A percentile compares a stretch with the other conserved stretches of the same genome.
Evolutionary conservation across 352 stramenopile species (phyloP).

Genomic region (Phytophthora pini): DNA sequence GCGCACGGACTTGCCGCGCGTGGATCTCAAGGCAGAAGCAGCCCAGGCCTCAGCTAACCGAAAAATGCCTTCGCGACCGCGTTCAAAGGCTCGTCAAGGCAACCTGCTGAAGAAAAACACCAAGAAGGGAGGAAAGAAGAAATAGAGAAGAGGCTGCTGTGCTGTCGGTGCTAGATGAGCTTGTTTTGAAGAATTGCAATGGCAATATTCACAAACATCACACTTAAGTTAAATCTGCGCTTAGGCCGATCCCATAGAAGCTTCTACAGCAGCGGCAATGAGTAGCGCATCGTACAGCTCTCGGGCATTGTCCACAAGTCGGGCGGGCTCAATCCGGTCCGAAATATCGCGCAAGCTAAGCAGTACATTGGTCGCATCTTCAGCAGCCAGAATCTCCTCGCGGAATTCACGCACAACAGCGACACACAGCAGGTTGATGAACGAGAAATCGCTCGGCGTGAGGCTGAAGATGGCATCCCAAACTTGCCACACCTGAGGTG

Average conservation of each 20-base stretch:
- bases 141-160: constrained; percentile 21
- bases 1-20: constrained; percentile 72
- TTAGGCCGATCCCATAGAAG: constrained; percentile 35
- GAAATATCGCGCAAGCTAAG: constrained; percentile 65
- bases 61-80: constrained; percentile 23
- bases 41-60: constrained; percentile 14
- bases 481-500: constrained; percentile 77
- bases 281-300: constrained; percentile 76
- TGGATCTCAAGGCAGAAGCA: constrained; percentile 58
- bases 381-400: constrained; percentile 62
- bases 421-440: constrained; percentile 83
- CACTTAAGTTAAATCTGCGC: constrained; percentile 20
- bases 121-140: constrained; percentile 41
- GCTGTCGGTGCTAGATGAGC: neutral
- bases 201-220: constrained; percentile 10
- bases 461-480: constrained; percentile 84
- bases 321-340: constrained; percentile 51
- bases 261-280: constrained; percentile 65
- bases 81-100: constrained; percentile 38
- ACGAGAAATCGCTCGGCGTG: constrained; percentile 73
- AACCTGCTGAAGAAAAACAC: constrained; percentile 47
- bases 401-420: constrained; percentile 71
- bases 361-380: constrained; percentile 68
- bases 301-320: constrained; percentile 61
- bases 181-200: constrained; percentile 4